Evolutionary conservation across 2,329 filamentous ascomycete genomes (phyloP).

Genomic region (Pseudopithomyces maydicus): DNA sequence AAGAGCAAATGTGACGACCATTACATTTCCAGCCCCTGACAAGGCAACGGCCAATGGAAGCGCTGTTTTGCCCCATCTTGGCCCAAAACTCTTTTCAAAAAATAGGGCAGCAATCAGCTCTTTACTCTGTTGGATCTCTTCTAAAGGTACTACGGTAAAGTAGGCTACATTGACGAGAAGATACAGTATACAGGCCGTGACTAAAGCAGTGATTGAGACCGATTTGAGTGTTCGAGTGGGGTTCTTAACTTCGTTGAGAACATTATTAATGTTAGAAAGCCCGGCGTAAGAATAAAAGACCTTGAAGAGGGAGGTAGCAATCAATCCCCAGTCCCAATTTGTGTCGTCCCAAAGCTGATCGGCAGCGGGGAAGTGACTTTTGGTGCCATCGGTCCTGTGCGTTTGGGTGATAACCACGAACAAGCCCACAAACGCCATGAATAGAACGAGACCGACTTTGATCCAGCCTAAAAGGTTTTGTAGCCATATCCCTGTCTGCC

Average conservation of each 20-base stretch:
- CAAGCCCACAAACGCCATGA: slow-evolving; percentile 46
- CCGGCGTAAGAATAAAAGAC: slow-evolving; percentile 74
- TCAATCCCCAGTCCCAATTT: slow-evolving; percentile 70
- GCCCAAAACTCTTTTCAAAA: slow-evolving; percentile 68
- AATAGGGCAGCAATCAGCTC: slow-evolving; percentile 72
- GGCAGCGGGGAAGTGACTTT: slow-evolving; percentile 48
- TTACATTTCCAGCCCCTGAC: slow-evolving; percentile 72
- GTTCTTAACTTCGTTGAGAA: slow-evolving; percentile 72
- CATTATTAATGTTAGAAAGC: slow-evolving; percentile 70
- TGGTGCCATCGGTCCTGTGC: slow-evolving; percentile 18
- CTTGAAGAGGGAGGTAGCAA: slow-evolving; percentile 70
- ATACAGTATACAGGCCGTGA: slow-evolving; percentile 67
- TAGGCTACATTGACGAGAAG: slow-evolving; percentile 69
- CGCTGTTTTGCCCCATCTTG: slow-evolving; percentile 60
- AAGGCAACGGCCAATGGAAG: slow-evolving; percentile 69
- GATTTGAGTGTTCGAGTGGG: slow-evolving; percentile 69
- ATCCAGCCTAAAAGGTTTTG: slow-evolving; percentile 49
- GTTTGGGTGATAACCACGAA: slow-evolving; percentile 40
- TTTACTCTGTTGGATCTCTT: slow-evolving; percentile 69
- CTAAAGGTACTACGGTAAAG: slow-evolving; percentile 68
- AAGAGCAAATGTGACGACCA: slow-evolving; percentile 72
- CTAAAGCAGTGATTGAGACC: slow-evolving; percentile 64
- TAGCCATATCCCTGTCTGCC: slow-evolving; percentile 41
- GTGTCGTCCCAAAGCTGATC: slow-evolving; percentile 66
- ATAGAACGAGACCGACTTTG: slow-evolving; percentile 44